Base-by-base conservation (phyloP, 176 grass and related monocot genomes). In the Dendrocalamus sinicus region DNA sequence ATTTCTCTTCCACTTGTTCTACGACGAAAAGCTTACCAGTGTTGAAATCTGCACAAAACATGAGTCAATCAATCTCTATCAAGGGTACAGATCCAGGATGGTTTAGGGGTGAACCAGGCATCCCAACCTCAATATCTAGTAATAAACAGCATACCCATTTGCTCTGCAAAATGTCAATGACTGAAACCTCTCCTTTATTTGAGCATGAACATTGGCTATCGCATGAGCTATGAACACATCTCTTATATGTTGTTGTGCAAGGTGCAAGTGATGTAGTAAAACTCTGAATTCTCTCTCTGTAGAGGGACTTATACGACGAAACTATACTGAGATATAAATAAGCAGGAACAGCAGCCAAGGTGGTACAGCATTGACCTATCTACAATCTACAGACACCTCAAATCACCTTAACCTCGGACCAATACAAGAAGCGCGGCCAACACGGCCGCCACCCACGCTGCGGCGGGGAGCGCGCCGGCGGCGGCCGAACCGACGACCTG, bases 401-500 rank as follows among this genome's bases (percentile, higher is more conserved):
- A 23, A 12, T 12, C 9, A 24, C 58, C 58, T 12, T 19, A 22
- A 69, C 15, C 50, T 78, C 63, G 77, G 70, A 70, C 35, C 37
- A 85, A 59, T 48, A 78, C 30, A 22, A 85, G 63, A 7, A 77
- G n/a, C n/a, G n/a, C 28, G 37, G 48, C 41, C 46, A 76, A 35
- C 46, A 12, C 48, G 10, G 48, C 47, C 57, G 35, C 54, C 66
- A 28, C 3, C 40, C 51, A 5, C 13, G 19, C 43, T 8, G 15
- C 22, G 8, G 3, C 68, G 10, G 70, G 4, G 28, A 48, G 5
- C 37, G 15, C 3, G 3, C 39, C 3, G 3, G 37, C 37, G 37
- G 53, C 51, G 1, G 37, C 39, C 32, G 81, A 47, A 0, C 30
- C n/a, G 37, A 59, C 84, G 23, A 93, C 70, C 79, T 87, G 81